These are phyloP conservation scores for Ostreobium quekettii DNA, from an alignment of 139 green algal species.

Conservation along the genomic window DNA sequence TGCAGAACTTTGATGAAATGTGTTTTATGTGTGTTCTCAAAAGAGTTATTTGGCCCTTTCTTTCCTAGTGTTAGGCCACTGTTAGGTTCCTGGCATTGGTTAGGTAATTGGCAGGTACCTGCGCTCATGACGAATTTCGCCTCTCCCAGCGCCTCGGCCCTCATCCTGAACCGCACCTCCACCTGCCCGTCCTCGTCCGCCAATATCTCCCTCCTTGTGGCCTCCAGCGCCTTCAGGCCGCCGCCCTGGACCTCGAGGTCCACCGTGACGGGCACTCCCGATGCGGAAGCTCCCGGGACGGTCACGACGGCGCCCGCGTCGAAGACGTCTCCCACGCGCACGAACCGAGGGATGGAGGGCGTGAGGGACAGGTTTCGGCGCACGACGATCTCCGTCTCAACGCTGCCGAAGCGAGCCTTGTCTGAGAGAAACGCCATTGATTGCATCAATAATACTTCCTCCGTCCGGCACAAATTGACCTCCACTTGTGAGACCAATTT, in stretches of 20 bases:
- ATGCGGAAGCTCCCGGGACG: background rate
- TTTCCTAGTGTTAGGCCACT: no score
- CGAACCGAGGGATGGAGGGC: constrained; percentile 39
- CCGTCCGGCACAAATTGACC: no score
- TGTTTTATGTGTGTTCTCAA: no score
- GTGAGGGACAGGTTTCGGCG: constrained; percentile 43
- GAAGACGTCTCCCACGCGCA: constrained; percentile 46
- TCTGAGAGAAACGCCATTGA: no score
- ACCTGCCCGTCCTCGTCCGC: background rate
- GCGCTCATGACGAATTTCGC: background rate
- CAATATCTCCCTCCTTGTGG: constrained; percentile 3
- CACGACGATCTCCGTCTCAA: constrained; percentile 36
- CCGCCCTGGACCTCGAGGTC: no score
- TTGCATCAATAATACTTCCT: no score
- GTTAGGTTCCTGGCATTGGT: no score
- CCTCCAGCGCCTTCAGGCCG: no score
- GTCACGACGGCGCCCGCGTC: constrained; percentile 43
- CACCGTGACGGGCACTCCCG: background rate
- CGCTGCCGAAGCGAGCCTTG: constrained; percentile 41
- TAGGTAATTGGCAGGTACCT: no score
- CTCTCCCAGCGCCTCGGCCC: background rate
- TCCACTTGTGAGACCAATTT: no score
- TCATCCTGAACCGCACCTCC: constrained; percentile 1
- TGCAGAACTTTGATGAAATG: no score
- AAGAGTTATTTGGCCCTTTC: no score